Evolutionary conservation across 352 stramenopile genomes (phyloP), one percentile per base, ranked within the genome.

Genomic region (Globisporangium acanthophoron): DNA sequence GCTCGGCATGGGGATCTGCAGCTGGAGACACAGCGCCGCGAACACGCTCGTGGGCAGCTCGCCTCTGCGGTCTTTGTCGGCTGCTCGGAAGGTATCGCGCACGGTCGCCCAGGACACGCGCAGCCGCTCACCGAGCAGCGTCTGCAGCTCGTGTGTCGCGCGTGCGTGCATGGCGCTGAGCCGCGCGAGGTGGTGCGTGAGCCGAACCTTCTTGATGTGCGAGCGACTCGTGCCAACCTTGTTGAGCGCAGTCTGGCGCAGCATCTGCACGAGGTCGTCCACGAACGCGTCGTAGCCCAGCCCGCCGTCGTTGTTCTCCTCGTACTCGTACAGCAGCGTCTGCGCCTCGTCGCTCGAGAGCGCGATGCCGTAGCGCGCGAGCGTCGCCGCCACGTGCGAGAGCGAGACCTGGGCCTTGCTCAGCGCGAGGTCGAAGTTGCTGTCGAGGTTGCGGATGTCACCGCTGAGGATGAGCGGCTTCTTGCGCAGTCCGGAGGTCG

Each of bases 391-490:
- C 18, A 89, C 66, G 40, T 87, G 75, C 6, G 60, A 45, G 27
- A 86, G 69, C 13, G 67, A 68, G n/a, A 83, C 56, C 6, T 62
- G 55, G 37, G 74, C 69, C 5, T 59, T 58, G 64, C 73, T 76
- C 63, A 73, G 78, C 9, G 75, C 67, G 46, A 91, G 56, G 5
- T 76, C 64, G 46, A 91, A 89, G 52, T 87, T 87, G 55, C 66
- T 87, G 24, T 73, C 75, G 20, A 91, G 59, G 60, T 91, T 91
- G 39, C 81, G 76, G 50, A 89, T 87, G 58, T 91, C 81, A 2
- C 81, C 81, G 11, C 65, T 74, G 11, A 87, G 54, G 45, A 89
- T 83, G 50, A 91, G 40, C 52, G 68, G 76, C 57, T 87, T 89
- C 68, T 87, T 87, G 4, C 77, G 71, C 54, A 69, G 59, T 40